phyloP scores from a whole-genome alignment of 1,284 basidiomycete species.

The Thecaphora thlaspeos region DNA sequence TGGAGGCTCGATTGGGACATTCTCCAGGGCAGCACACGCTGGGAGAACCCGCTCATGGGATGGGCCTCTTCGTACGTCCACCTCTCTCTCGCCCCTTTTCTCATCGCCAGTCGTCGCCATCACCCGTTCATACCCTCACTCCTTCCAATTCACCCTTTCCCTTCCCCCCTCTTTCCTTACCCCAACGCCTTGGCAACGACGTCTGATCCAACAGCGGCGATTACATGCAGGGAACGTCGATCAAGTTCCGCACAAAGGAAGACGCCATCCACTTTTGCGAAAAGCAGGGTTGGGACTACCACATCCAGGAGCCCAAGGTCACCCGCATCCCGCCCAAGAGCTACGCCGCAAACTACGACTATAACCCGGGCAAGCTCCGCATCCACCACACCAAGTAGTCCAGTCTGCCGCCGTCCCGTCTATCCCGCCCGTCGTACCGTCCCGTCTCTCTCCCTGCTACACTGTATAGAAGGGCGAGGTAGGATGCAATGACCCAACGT shows the following conservation, averaged over 20 bases:
- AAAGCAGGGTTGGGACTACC: slow-evolving; percentile 58
- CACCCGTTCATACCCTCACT: too few relatives aligned
- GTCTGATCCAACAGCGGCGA: slow-evolving; percentile 69
- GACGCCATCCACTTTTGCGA: slow-evolving; percentile 84
- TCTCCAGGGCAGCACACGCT: slow-evolving; percentile 80
- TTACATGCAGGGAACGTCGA: slow-evolving; percentile 89
- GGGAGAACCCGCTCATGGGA: slow-evolving; percentile 99
- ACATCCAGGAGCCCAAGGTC: slow-evolving; percentile 59
- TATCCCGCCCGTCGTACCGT: too few relatives aligned
- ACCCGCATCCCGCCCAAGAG: slow-evolving; percentile 67
- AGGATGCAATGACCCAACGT: too few relatives aligned
- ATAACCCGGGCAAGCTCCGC: slow-evolving; percentile 77
- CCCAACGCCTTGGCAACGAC: slow-evolving; percentile 60
- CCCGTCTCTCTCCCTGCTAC: too few relatives aligned
- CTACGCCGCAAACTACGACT: slow-evolving; percentile 77
- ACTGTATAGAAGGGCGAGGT: too few relatives aligned
- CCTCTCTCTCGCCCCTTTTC: slow-evolving; percentile 50
- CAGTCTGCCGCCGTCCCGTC: too few relatives aligned
- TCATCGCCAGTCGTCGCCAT: too few relatives aligned
- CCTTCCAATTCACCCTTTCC: too few relatives aligned
- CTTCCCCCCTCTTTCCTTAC: too few relatives aligned
- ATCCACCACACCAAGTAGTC: slow-evolving; percentile 88
- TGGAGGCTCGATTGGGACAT: slow-evolving; percentile 97
- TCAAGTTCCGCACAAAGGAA: slow-evolving; percentile 85
- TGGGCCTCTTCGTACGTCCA: slow-evolving; percentile 66